These are phyloP conservation scores for Torulaspora gathmanii DNA, from an alignment of 805 yeast species.

Conservation along the genomic window DNA sequence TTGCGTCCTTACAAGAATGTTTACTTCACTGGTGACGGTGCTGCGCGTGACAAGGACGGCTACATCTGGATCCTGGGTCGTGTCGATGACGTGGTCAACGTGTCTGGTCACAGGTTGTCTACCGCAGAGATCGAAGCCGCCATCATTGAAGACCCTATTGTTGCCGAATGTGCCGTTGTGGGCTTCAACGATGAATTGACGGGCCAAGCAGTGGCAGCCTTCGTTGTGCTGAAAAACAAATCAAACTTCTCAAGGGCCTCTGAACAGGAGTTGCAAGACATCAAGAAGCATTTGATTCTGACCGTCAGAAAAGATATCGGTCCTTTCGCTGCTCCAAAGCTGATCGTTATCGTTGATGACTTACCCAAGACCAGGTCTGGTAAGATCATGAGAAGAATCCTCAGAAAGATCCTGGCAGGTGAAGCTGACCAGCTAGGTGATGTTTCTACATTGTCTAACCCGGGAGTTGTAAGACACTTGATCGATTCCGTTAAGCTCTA, in stretches of 20 bases:
- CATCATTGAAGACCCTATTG: constrained; percentile 61
- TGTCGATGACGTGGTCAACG: constrained; percentile 86
- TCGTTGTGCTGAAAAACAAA: constrained; percentile 64
- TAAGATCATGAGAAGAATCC: constrained; percentile 80
- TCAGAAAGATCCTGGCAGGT: constrained; percentile 67
- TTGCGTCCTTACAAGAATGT: constrained; percentile 75
- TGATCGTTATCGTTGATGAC: constrained; percentile 66
- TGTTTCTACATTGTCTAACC: constrained; percentile 71
- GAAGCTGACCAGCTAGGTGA: constrained; percentile 82
- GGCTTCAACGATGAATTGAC: constrained; percentile 80
- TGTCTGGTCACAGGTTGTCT: constrained; percentile 81
- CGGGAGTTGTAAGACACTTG: constrained; percentile 63
- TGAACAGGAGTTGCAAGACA: constrained; percentile 46
- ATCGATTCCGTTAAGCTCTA: constrained; percentile 45
- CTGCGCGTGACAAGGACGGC: constrained; percentile 79
- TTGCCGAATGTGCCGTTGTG: constrained; percentile 78
- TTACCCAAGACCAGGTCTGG: constrained; percentile 85
- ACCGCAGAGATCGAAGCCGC: constrained; percentile 88
- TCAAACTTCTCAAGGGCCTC: constrained; percentile 30
- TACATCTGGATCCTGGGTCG: constrained; percentile 82
- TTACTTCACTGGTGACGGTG: constrained; percentile 88
- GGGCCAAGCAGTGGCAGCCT: constrained; percentile 83
- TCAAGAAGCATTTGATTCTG: constrained; percentile 59
- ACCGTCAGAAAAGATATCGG: constrained; percentile 78
- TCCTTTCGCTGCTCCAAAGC: constrained; percentile 81